Evolutionary conservation across 495 filamentous ascomycete genomes (phyloP), one percentile per base, ranked within the genome.

Genomic region (Xylaria acuta): DNA sequence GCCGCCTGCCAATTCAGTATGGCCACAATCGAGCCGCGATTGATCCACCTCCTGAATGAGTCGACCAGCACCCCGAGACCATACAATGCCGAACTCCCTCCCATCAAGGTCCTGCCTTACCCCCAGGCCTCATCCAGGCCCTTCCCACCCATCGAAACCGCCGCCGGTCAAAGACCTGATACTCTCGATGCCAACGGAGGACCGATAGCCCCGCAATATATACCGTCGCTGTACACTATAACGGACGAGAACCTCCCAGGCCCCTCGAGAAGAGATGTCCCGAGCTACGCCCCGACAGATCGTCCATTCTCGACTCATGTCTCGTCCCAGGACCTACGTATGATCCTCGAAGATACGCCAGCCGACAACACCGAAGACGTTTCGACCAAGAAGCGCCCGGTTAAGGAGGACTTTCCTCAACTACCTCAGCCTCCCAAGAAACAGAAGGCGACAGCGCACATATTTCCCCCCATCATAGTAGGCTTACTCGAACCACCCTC

Each of bases 401-500:
- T 80, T 36, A 88, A 88, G 71, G 86, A 89, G 38, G 85, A 88
- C 71, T 85, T 86, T 51, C 80, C 86, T 40, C 86, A 89, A 77
- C 78, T 89, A 2, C 87, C 87, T 12, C 86, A 88, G 71, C 85
- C 83, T n/a, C 82, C 84, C 38, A 89, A 89, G 78, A 88, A 88
- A 72, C 86, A 86, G 64, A 88, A 86, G 64, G 84, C 86, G 34
- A 75, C 81, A 3, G 82, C 86, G 68, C 81, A 85, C 5, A 83
- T 86, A 64, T 79, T 79, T 53, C 80, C 87, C 27, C 86, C 91
- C 68, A 92, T 93, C 73, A 87, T 94, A 51, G 90, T 91, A 76
- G 91, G 91, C n/a, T 81, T 94, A 41, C 90, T 91, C 75, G 91
- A 93, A 74, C 92, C 92, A 1, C 92, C 92, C 5, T 92, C 91